phyloP scores from a whole-genome alignment of 345 rosid genomes.

The Lumnitzera racemosa region DNA sequence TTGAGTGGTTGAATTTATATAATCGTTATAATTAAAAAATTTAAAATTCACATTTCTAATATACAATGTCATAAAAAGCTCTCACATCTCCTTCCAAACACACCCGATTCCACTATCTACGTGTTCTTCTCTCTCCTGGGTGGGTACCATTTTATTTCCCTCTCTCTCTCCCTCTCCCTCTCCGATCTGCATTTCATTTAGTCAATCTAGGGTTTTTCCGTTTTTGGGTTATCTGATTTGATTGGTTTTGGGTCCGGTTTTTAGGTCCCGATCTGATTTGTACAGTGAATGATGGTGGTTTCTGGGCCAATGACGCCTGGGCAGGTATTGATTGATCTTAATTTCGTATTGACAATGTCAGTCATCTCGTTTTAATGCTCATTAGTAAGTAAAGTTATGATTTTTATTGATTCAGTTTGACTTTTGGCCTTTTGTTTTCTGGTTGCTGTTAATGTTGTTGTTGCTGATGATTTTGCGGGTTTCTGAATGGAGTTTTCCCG shows the following conservation, averaged over 20 bases:
- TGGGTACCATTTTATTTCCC: background rate
- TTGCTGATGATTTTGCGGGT: too few species aligned
- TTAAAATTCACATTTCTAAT: too few species aligned
- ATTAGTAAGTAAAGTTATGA: too few species aligned
- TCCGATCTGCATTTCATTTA: background rate
- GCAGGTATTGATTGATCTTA: constrained; percentile 34
- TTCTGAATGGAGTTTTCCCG: too few species aligned
- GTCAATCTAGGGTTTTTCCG: background rate
- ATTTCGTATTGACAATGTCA: background rate
- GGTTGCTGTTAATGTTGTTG: background rate
- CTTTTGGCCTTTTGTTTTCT: background rate
- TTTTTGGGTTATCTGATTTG: background rate
- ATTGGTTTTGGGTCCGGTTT: constrained; percentile 6
- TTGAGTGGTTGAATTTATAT: too few species aligned
- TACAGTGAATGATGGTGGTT: constrained; percentile 44
- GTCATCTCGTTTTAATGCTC: too few species aligned
- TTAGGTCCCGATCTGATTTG: constrained; percentile 12
- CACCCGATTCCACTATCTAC: too few species aligned
- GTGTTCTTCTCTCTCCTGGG: constrained; percentile 12
- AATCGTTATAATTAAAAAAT: too few species aligned
- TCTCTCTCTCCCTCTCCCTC: background rate
- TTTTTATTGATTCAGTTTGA: background rate
- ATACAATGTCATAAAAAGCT: too few species aligned
- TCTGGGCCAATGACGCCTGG: constrained; percentile 74
- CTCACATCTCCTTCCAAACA: too few species aligned